Evolutionary conservation across 202 grass and related monocot genomes (phyloP).

Genomic region (Zoysia matrella): DNA sequence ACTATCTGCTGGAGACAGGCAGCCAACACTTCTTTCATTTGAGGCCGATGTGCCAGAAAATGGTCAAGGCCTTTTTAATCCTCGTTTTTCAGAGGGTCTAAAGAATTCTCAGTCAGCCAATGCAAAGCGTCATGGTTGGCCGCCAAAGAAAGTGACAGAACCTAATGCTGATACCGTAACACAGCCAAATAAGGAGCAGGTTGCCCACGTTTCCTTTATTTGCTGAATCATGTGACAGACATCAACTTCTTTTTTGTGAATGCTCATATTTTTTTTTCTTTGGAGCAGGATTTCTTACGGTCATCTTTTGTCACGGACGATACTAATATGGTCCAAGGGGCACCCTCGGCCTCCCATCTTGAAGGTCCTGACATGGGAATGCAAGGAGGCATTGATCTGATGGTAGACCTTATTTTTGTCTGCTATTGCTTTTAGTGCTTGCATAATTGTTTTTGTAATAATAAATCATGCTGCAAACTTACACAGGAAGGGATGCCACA

Average conservation of each 20-base stretch:
- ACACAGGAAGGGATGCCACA: slow-evolving; percentile 89
- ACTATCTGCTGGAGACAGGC: slow-evolving; percentile 57
- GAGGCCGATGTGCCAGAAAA: slow-evolving; percentile 71
- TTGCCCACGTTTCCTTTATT: slow-evolving; percentile 40
- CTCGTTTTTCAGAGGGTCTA: slow-evolving; percentile 62
- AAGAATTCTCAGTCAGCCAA: slow-evolving; percentile 65
- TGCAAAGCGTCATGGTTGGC: slow-evolving; percentile 63
- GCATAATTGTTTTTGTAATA: slow-evolving; percentile 11
- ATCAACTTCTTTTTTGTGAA: slow-evolving; percentile 26
- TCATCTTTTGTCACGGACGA: slow-evolving; percentile 59
- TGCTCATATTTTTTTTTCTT: slow-evolving; percentile 26
- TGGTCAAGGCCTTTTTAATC: slow-evolving; percentile 51
- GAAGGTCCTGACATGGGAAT: slow-evolving; percentile 62
- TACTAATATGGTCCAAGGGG: slow-evolving; percentile 63
- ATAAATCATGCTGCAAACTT: slow-evolving; percentile 37
- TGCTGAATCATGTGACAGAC: slow-evolving; percentile 3
- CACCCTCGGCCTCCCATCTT: slow-evolving; percentile 55
- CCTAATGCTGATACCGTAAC: slow-evolving; percentile 56
- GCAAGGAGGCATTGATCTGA: slow-evolving; percentile 66
- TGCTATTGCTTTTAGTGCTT: slow-evolving; percentile 35
- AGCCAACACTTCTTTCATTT: slow-evolving; percentile 70
- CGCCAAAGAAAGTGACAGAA: slow-evolving; percentile 71
- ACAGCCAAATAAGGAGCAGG: slow-evolving; percentile 81
- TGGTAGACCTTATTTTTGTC: slow-evolving; percentile 51
- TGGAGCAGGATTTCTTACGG: slow-evolving; percentile 64